Conservation (phyloP, 805 yeast genomes). For the Teunomyces pallodes region DNA sequence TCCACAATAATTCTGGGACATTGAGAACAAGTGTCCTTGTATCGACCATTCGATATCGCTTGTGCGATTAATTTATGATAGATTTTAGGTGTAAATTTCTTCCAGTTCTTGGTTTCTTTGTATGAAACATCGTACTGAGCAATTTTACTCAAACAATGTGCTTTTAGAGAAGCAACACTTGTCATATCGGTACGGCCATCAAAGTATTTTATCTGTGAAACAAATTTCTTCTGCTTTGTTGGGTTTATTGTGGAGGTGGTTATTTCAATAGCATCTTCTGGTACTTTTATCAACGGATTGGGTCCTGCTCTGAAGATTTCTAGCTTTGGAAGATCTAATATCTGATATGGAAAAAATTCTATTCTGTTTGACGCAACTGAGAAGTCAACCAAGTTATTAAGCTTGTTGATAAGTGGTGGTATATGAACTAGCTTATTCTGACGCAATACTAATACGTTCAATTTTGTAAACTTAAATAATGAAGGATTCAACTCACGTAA, state of each 20-base stretch:
- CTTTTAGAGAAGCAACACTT: constrained; percentile 44
- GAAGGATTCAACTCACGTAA: constrained; percentile 48
- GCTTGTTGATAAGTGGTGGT: constrained; percentile 18
- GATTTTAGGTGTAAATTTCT: constrained; percentile 41
- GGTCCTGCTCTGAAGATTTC: constrained; percentile 54
- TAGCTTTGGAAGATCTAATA: constrained; percentile 44
- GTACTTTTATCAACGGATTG: constrained; percentile 35
- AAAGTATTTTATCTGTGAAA: constrained; percentile 27
- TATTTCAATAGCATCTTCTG: constrained; percentile 24
- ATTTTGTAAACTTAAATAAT: constrained; percentile 47
- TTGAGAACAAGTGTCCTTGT: constrained; percentile 51
- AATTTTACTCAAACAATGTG: constrained; percentile 46
- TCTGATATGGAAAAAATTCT: constrained; percentile 51
- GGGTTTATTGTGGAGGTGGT: constrained; percentile 18
- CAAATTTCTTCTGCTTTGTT: constrained; percentile 21
- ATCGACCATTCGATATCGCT: constrained; percentile 52
- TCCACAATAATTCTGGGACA: constrained; percentile 51
- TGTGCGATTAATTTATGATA: constrained; percentile 46
- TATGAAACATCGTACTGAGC: constrained; percentile 53
- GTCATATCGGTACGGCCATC: constrained; percentile 13
- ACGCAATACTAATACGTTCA: constrained; percentile 52
- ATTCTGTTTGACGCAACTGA: constrained; percentile 53
- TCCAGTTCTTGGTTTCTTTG: constrained; percentile 57
- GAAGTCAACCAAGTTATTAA: constrained; percentile 43
- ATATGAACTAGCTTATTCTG: constrained; percentile 33